Base-by-base conservation (phyloP, 163 green algal species). In the Picocystis sp. region DNA sequence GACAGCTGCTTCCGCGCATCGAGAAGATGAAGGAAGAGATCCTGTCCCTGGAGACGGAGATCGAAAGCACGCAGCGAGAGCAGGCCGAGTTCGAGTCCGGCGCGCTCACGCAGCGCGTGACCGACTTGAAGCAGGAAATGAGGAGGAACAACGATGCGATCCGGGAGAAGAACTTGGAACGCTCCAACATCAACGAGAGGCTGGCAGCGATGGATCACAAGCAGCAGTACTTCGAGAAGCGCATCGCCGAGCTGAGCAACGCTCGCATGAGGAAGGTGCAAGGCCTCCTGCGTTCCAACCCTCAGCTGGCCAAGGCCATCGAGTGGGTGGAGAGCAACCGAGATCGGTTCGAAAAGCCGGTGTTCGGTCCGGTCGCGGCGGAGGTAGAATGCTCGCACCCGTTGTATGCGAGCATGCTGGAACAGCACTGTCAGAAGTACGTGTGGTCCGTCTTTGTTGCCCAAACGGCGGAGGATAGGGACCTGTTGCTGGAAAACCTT, bases 351-450 rank as follows among this genome's bases (percentile, higher is more conserved):
- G 50, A 53, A 25, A 67, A 65, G 2, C 38, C 12, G 3, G 77
- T 88, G 22, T 71, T 65, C 11, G 79, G 77, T 13, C 74, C 78
- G 14, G 53, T 86, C 2, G 58, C 65, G 3, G 38, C 50, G 12
- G 65, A 83, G 51, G 66, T 90, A 8, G 51, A 82, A 24, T 58
- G 76, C n/a, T 24, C 50, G 6, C 45, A 83, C 42, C 21, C 24
- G 1, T 43, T 60, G 47, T 58, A 81, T 43, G 60, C 64, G 13
- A 42, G 52, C 17, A 73, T 58, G 35, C 57, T 87, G 45, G 79
- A 87, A 63, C 46, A 76, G 22, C 66, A 81, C n/a, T 77, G 45
- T 15, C 50, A 33, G 23, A 65, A 25, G 43, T 50, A 25, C 11
- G 22, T 53, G 43, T 63, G 66, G 58, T 46, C 56, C 21, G 56